These are phyloP conservation scores for Saccharum spontaneum DNA, from an alignment of 176 grass and related monocot genomes.

Conservation along the genomic window DNA sequence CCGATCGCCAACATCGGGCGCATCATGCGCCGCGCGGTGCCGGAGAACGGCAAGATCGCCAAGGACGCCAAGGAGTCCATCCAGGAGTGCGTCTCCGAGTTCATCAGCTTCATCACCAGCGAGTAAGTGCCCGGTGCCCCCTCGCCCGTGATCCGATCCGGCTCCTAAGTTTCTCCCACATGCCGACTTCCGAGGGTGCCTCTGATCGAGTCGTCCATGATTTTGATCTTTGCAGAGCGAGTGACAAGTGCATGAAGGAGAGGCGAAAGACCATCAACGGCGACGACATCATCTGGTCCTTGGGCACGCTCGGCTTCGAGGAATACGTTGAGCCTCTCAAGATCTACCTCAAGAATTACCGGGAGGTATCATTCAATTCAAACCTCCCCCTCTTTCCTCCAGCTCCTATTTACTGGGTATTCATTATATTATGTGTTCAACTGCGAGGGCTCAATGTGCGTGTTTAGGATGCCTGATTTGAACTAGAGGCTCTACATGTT, in stretches of 20 bases:
- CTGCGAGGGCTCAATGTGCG: neutral
- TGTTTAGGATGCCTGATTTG: neutral
- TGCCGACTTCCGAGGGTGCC: no score
- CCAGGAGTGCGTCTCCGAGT: slow-evolving; percentile 87
- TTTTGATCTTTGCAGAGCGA: slow-evolving; percentile 46
- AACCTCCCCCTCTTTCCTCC: neutral
- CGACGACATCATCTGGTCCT: slow-evolving; percentile 66
- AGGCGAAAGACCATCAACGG: slow-evolving; percentile 85
- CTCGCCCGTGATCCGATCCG: neutral
- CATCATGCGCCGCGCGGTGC: slow-evolving; percentile 74
- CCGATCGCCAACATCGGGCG: slow-evolving; percentile 75
- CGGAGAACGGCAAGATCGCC: slow-evolving; percentile 81
- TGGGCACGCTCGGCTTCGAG: slow-evolving; percentile 68
- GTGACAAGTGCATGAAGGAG: slow-evolving; percentile 81
- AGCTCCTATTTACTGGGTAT: neutral
- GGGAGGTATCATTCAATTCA: slow-evolving; percentile 40
- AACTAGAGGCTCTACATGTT: neutral
- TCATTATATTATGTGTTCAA: neutral
- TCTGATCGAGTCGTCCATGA: neutral
- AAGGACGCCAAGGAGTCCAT: slow-evolving; percentile 83
- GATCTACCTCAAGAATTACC: slow-evolving; percentile 62
- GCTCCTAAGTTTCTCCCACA: no score
- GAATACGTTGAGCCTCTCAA: slow-evolving; percentile 78
- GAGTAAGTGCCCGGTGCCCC: slow-evolving; percentile 22
- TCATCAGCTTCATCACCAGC: slow-evolving; percentile 86